Evolutionary conservation across 495 filamentous ascomycete species (phyloP).

Genomic region (Hyaloscypha finlandica): DNA sequence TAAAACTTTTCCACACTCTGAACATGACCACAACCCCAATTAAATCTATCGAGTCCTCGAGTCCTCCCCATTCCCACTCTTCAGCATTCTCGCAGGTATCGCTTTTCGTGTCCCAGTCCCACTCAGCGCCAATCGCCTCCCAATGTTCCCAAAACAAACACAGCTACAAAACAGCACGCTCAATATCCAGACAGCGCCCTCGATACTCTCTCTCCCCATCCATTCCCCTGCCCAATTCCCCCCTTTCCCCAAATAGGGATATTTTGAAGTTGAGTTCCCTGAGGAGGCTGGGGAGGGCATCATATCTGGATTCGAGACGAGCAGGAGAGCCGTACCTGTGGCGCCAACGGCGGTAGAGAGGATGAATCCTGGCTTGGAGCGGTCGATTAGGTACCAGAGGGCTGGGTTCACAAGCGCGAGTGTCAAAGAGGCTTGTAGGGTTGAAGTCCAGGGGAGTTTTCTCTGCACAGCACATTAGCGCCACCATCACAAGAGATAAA

Average conservation of each 20-base stretch:
- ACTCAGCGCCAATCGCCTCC: conserved; percentile 68
- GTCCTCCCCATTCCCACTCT: not conserved
- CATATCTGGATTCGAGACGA: conserved; percentile 72
- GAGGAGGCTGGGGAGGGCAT: conserved; percentile 60
- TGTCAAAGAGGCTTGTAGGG: conserved; percentile 86
- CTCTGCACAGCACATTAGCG: conserved; percentile 52
- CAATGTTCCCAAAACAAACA: conserved; percentile 96
- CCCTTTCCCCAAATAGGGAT: not conserved
- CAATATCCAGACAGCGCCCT: conserved; percentile 81
- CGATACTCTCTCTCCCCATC: conserved; percentile 73
- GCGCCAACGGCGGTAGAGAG: conserved; percentile 41
- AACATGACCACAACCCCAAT: not conserved
- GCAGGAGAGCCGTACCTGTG: conserved; percentile 68
- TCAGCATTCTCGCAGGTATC: not conserved
- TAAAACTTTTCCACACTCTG: not conserved
- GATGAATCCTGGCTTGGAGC: conserved; percentile 74
- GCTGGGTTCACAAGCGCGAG: conserved; percentile 91
- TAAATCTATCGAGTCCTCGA: not conserved
- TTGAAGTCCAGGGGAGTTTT: conserved; percentile 89
- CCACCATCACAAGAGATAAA: not conserved
- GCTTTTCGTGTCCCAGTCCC: not conserved
- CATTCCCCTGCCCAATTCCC: conserved; percentile 46
- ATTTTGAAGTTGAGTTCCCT: conserved; percentile 18
- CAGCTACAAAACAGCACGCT: conserved; percentile 92
- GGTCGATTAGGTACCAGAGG: conserved; percentile 94